Percentiles rank a stretch among this genome's conserved stretches.
Evolutionary conservation across 257 asterid species (phyloP).

Genomic region (Solanum okadae): DNA sequence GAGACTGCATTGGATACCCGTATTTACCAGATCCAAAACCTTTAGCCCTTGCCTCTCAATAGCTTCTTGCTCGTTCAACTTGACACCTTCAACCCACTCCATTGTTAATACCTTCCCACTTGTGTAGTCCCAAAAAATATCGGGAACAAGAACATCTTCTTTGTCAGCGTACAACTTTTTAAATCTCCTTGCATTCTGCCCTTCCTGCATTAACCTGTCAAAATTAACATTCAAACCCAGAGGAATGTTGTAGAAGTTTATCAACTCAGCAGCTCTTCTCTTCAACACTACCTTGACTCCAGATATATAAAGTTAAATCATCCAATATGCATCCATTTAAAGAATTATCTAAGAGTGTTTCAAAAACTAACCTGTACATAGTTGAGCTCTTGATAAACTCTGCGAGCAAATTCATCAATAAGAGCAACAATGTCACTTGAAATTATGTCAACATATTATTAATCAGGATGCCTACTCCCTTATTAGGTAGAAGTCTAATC

Average conservation of each 20-base stretch:
- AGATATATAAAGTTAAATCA: not conserved
- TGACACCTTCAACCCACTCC: slow-evolving; percentile 99
- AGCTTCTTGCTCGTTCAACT: slow-evolving; percentile 85
- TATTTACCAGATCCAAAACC: slow-evolving; percentile 88
- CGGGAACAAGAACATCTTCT: slow-evolving; percentile 93
- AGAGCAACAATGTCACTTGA: slow-evolving; percentile 90
- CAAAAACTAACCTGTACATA: slow-evolving; percentile 77
- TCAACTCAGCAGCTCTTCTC: not conserved
- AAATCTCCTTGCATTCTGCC: slow-evolving; percentile 96
- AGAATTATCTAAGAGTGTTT: not conserved
- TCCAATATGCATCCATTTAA: not conserved
- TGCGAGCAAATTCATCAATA: slow-evolving; percentile 87
- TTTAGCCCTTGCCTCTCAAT: slow-evolving; percentile 95
- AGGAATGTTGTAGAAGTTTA: slow-evolving; percentile 3
- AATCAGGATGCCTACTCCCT: slow-evolving; percentile 74
- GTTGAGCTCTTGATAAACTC: slow-evolving; percentile 97
- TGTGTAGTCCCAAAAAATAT: slow-evolving; percentile 96
- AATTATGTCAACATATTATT: slow-evolving; percentile 67
- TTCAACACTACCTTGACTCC: not conserved
- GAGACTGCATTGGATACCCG: slow-evolving; percentile 96
- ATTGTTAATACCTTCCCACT: slow-evolving; percentile 90
- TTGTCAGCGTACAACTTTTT: slow-evolving; percentile 94
- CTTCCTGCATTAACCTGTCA: slow-evolving; percentile 85
- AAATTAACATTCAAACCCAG: slow-evolving; percentile 48
- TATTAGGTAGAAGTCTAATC: slow-evolving; percentile 81